Evolutionary conservation across 2,329 filamentous ascomycete species (phyloP).

Genomic region (Atkinsonella texensis): DNA sequence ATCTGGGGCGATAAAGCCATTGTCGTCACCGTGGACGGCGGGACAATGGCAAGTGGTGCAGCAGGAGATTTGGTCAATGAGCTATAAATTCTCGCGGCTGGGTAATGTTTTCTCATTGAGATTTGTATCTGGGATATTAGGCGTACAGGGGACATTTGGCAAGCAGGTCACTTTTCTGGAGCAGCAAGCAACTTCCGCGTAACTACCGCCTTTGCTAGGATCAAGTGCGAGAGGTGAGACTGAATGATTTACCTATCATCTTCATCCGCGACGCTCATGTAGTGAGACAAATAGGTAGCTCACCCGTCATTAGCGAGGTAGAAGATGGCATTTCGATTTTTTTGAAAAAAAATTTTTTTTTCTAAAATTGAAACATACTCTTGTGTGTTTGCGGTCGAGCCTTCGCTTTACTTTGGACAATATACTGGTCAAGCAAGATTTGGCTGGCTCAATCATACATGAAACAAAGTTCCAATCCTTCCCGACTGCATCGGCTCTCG

Average conservation of each 20-base stretch:
- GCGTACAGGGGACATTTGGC: neutral
- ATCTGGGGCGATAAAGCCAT: conserved; percentile 10
- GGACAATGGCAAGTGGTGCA: neutral
- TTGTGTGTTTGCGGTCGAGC: no score
- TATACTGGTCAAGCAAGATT: no score
- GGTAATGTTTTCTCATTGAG: neutral
- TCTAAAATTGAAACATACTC: no score
- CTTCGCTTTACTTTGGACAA: no score
- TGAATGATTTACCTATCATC: neutral
- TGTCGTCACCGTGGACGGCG: neutral
- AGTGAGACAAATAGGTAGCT: neutral
- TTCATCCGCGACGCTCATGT: neutral
- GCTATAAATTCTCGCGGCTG: neutral
- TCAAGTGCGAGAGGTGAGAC: neutral
- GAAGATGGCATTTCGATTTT: no score
- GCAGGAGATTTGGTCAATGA: neutral
- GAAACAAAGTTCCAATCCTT: neutral
- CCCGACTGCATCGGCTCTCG: neutral
- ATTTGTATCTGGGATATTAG: neutral
- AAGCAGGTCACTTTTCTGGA: neutral
- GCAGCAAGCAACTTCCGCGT: neutral
- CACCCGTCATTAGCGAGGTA: no score
- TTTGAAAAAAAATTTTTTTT: no score
- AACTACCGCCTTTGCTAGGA: neutral
- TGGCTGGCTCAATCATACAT: no score